phyloP scores from a whole-genome alignment of 306 rosid species.

The Lotus japonicus region DNA sequence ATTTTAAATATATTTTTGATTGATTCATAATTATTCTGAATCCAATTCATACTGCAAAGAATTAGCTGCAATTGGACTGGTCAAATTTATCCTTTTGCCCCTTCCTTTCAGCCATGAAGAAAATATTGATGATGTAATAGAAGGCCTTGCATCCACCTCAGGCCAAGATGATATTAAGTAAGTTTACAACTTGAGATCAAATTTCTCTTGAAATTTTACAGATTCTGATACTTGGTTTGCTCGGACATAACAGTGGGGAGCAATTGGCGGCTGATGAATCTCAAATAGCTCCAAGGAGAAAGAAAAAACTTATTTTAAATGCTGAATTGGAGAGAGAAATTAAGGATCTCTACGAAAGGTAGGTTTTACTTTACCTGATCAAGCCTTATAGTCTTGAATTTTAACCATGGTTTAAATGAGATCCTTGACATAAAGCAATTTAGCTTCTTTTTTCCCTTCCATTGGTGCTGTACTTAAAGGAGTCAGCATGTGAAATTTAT shows the following conservation, averaged over 20 bases:
- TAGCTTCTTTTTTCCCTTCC: neutral
- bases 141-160: slow-evolving; percentile 35
- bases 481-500: neutral
- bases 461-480: neutral
- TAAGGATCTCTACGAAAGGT: slow-evolving; percentile 74
- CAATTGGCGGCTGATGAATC: slow-evolving; percentile 38
- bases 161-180: slow-evolving; percentile 42
- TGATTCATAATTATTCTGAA: neutral
- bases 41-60: slow-evolving; percentile 5
- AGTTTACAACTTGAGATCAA: slow-evolving; percentile 1
- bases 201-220: slow-evolving; percentile 13
- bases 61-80: neutral
- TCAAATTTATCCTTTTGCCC: neutral
- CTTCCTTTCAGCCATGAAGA: slow-evolving; percentile 30
- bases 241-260: slow-evolving; percentile 41
- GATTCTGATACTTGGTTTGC: slow-evolving; percentile 24
- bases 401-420: slow-evolving; percentile 3
- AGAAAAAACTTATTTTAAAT: slow-evolving; percentile 56
- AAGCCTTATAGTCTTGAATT: neutral
- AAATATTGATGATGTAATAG: slow-evolving; percentile 25
- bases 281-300: slow-evolving; percentile 42
- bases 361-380: slow-evolving; percentile 25
- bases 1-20: slow-evolving; percentile 8
- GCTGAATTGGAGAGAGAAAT: slow-evolving; percentile 57
- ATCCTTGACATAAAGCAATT: neutral